phyloP scores from a whole-genome alignment of 108 stramenopile genomes.

The Schizochytrium sp. region DNA sequence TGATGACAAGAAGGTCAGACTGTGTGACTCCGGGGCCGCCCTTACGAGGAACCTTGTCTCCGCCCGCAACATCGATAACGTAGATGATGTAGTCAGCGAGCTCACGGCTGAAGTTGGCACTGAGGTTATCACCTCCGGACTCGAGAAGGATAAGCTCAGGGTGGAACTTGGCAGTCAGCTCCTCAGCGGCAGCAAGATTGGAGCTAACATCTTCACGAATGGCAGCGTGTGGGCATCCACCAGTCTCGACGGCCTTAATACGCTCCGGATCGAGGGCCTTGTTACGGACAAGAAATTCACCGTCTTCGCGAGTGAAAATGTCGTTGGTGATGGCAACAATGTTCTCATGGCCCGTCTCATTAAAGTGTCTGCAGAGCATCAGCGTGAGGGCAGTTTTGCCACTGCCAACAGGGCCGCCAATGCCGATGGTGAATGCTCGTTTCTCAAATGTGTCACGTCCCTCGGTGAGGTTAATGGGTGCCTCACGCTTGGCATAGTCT shows the following conservation, averaged over 20 bases:
- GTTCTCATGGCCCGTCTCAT: constrained; percentile 63
- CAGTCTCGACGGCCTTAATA: constrained; percentile 95
- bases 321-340: constrained; percentile 93
- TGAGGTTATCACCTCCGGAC: constrained; percentile 97
- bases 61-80: constrained; percentile 98
- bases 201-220: constrained; percentile 94
- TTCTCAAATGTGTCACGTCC: constrained; percentile 67
- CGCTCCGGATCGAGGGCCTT: constrained; percentile 81
- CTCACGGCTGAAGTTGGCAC: constrained; percentile 93
- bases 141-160: constrained; percentile 88
- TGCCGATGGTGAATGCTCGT: constrained; percentile 90
- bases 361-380: constrained; percentile 80
- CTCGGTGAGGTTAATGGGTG: constrained; percentile 37
- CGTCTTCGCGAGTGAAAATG: constrained; percentile 98
- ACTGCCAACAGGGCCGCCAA: constrained; percentile 91
- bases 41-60: constrained; percentile 97
- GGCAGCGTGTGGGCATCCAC: constrained; percentile 97
- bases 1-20: constrained; percentile 92
- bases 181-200: constrained; percentile 92
- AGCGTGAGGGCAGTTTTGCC: constrained; percentile 89
- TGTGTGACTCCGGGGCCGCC: constrained; percentile 98
- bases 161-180: constrained; percentile 81
- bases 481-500: constrained; percentile 67
- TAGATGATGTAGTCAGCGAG: constrained; percentile 96
- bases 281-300: constrained; percentile 88